phyloP scores from a whole-genome alignment of 768 basidiomycete genomes.

The Mycena pura region DNA sequence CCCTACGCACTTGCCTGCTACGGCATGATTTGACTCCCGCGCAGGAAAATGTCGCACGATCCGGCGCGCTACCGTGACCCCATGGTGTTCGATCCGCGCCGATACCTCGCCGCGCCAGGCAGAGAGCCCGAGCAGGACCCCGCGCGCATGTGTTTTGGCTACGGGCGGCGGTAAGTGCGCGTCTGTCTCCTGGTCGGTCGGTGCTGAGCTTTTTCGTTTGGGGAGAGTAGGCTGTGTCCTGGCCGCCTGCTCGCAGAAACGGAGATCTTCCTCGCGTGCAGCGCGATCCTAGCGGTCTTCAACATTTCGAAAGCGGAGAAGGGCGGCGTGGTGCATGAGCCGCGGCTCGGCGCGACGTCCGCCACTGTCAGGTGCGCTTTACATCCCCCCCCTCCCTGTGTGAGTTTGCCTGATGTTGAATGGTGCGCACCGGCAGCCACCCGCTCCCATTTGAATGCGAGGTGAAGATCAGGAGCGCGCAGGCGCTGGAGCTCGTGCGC shows the following conservation, averaged over 20 bases:
- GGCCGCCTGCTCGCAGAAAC: conserved; percentile 7
- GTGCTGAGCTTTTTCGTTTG: background rate
- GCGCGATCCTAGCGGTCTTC: conserved; percentile 11
- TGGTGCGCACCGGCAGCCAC: background rate
- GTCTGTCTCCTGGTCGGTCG: no score
- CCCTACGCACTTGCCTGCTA: no score
- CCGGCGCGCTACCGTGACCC: conserved; percentile 13
- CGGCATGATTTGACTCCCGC: background rate
- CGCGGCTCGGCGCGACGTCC: background rate
- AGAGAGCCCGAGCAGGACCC: conserved; percentile 11
- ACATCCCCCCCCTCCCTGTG: background rate
- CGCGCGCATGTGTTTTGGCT: conserved; percentile 6
- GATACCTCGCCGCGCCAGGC: conserved; percentile 1
- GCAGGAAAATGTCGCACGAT: conserved; percentile 29
- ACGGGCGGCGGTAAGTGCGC: conserved; percentile 14
- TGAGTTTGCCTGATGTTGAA: no score
- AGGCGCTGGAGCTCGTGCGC: background rate
- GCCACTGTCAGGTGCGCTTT: conserved; percentile 9
- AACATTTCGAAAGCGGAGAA: conserved; percentile 6
- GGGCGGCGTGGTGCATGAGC: background rate
- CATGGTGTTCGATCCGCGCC: conserved; percentile 18
- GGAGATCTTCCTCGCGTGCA: conserved; percentile 2
- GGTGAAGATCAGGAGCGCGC: background rate
- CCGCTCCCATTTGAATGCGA: conserved; percentile 12
- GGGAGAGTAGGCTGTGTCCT: conserved; percentile 11